These are phyloP conservation scores for Dendrostoma leiphaemia DNA, from an alignment of 2,329 filamentous ascomycete genomes.

Conservation along the genomic window DNA sequence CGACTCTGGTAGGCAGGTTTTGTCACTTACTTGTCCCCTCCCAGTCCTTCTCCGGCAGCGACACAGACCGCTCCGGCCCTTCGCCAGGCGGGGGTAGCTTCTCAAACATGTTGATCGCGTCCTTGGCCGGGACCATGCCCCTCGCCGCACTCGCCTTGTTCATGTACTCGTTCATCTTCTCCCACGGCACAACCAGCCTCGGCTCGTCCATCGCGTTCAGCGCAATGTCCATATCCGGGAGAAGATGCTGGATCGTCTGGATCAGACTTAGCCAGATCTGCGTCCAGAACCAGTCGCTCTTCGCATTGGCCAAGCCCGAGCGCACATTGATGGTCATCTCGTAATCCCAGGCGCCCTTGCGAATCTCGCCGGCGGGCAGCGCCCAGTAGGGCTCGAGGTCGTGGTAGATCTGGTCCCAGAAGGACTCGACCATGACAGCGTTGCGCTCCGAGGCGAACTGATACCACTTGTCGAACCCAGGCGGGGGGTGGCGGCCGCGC, in stretches of 20 bases:
- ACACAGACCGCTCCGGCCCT: conserved; percentile 31
- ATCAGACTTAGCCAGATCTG: conserved; percentile 55
- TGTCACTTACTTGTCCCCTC: conserved; percentile 45
- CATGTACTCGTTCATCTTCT: conserved; percentile 56
- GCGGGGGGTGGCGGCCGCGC: conserved; percentile 60
- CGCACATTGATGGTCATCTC: conserved; percentile 63
- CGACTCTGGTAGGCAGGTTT: not conserved
- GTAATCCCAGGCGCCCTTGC: conserved; percentile 51
- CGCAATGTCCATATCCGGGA: conserved; percentile 68
- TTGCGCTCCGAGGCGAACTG: conserved; percentile 49
- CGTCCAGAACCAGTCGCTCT: conserved; percentile 58
- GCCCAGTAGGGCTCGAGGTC: conserved; percentile 62
- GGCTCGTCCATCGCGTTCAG: conserved; percentile 69
- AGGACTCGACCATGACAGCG: conserved; percentile 60
- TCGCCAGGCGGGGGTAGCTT: conserved; percentile 38
- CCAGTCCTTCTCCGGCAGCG: conserved; percentile 44
- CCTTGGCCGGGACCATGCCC: conserved; percentile 40
- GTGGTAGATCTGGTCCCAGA: conserved; percentile 63
- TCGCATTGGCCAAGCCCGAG: conserved; percentile 47
- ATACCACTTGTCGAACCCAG: conserved; percentile 62
- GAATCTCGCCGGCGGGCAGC: conserved; percentile 37
- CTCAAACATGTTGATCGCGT: conserved; percentile 44
- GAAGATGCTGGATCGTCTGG: conserved; percentile 48
- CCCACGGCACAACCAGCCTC: conserved; percentile 61
- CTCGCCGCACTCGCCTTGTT: conserved; percentile 48